phyloP scores from a whole-genome alignment of 2,329 filamentous ascomycete species.

The Tolypocladium sp. region DNA sequence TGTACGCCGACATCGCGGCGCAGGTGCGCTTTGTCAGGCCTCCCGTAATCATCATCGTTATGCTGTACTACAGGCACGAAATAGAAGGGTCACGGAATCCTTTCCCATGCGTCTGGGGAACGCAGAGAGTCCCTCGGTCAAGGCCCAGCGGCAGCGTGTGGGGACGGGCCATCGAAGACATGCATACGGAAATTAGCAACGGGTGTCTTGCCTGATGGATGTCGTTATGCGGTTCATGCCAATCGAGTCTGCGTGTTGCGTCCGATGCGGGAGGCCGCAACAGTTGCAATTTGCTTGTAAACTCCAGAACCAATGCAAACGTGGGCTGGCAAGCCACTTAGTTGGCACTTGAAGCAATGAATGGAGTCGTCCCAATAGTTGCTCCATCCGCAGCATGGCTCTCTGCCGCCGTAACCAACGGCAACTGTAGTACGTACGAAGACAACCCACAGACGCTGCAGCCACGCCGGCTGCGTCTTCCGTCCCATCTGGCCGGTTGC shows the following conservation, averaged over 20 bases:
- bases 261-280: neutral
- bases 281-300: neutral
- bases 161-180: neutral
- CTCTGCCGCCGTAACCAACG: neutral
- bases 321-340: neutral
- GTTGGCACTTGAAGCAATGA: neutral
- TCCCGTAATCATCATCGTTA: neutral
- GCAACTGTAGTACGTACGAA: neutral
- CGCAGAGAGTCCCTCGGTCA: neutral
- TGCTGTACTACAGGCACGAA: neutral
- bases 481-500: neutral
- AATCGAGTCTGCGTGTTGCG: too few species aligned
- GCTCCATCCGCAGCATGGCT: neutral
- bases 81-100: too few species aligned
- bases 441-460: neutral
- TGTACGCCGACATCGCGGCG: neutral
- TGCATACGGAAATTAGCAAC: neutral
- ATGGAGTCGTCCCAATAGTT: neutral
- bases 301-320: neutral
- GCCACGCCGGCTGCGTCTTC: neutral
- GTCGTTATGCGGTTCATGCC: neutral
- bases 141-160: neutral
- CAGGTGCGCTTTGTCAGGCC: neutral
- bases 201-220: neutral
- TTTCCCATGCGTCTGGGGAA: neutral